Evolutionary conservation across 495 filamentous ascomycete genomes (phyloP).

Genomic region (Thozetella sp.): DNA sequence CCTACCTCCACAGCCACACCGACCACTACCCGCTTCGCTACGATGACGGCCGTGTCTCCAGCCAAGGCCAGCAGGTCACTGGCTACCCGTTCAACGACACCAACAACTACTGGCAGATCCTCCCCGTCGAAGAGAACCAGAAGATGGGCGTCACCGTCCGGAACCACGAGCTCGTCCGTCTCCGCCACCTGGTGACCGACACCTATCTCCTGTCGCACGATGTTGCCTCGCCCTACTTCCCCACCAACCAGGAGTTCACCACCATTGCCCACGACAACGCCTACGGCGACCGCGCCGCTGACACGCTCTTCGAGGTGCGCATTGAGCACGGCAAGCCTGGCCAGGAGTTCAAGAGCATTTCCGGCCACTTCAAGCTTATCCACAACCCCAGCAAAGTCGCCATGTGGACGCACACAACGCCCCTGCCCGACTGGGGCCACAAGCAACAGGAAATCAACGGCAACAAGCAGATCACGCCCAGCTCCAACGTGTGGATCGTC

Average conservation of each 20-base stretch:
- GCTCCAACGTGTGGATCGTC: constrained; percentile 92
- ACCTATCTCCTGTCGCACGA: constrained; percentile 93
- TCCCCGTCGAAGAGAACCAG: constrained; percentile 65
- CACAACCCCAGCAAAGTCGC: constrained; percentile 93
- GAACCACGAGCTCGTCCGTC: constrained; percentile 85
- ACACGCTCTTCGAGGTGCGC: constrained; percentile 90
- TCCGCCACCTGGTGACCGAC: constrained; percentile 86
- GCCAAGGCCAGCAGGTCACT: constrained; percentile 96
- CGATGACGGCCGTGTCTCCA: constrained; percentile 95
- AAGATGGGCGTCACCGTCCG: constrained; percentile 64
- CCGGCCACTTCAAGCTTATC: constrained; percentile 92
- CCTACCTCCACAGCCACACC: constrained; percentile 90
- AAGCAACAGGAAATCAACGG: constrained; percentile 99
- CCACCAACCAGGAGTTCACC: constrained; percentile 98
- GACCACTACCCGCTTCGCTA: constrained; percentile 92
- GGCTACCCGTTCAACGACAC: constrained; percentile 98
- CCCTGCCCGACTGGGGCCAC: constrained; percentile 93
- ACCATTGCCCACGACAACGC: constrained; percentile 74
- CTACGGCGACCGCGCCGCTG: constrained; percentile 77
- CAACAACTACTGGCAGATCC: constrained; percentile 97
- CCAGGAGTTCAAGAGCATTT: constrained; percentile 87
- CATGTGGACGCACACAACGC: constrained; percentile 96
- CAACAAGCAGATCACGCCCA: constrained; percentile 91
- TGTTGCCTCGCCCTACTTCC: constrained; percentile 95
- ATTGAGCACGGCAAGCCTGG: constrained; percentile 82